Percentiles rank a stretch among this genome's conserved stretches.
Conservation (phyloP, 495 filamentous ascomycete genomes). For the Geopyxis carbonaria region DNA sequence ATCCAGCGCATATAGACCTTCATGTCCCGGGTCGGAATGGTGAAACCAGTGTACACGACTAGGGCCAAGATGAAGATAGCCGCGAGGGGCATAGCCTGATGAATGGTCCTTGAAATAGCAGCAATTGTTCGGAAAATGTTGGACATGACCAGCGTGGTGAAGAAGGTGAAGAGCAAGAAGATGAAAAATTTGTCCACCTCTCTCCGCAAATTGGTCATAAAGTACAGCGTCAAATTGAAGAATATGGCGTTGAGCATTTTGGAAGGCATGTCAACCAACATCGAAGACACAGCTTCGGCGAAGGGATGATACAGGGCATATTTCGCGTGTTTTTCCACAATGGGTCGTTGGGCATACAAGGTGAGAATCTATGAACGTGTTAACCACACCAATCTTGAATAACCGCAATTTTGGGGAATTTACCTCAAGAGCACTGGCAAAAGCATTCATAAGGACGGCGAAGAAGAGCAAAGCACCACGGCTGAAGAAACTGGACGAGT, state of each 20-base stretch:
- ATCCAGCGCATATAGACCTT: conserved; percentile 74
- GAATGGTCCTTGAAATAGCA: conserved; percentile 57
- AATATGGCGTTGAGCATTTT: conserved; percentile 33
- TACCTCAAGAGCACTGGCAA: conserved; percentile 57
- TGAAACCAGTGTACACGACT: conserved; percentile 81
- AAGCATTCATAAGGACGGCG: conserved; percentile 72
- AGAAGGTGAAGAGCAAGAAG: conserved; percentile 55
- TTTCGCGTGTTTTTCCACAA: conserved; percentile 78
- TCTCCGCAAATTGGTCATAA: conserved; percentile 68
- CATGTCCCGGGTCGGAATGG: conserved; percentile 63
- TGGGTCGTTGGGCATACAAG: conserved; percentile 69
- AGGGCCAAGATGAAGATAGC: conserved; percentile 67
- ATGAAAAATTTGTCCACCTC: conserved; percentile 66
- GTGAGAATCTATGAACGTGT: conserved; percentile 43
- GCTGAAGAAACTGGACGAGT: conserved; percentile 55
- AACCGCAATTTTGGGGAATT: conserved; percentile 5
- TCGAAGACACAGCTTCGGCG: conserved; percentile 68
- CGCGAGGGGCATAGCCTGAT: conserved; percentile 69
- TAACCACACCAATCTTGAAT: conserved; percentile 1
- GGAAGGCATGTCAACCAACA: conserved; percentile 62
- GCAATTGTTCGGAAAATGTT: conserved; percentile 73
- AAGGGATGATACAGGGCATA: conserved; percentile 90
- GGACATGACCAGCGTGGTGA: conserved; percentile 52
- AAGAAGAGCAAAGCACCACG: conserved; percentile 80
- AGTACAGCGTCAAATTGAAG: conserved; percentile 65